phyloP scores from a whole-genome alignment of 2,329 filamentous ascomycete species.

The Aspergillus arachidicola region DNA sequence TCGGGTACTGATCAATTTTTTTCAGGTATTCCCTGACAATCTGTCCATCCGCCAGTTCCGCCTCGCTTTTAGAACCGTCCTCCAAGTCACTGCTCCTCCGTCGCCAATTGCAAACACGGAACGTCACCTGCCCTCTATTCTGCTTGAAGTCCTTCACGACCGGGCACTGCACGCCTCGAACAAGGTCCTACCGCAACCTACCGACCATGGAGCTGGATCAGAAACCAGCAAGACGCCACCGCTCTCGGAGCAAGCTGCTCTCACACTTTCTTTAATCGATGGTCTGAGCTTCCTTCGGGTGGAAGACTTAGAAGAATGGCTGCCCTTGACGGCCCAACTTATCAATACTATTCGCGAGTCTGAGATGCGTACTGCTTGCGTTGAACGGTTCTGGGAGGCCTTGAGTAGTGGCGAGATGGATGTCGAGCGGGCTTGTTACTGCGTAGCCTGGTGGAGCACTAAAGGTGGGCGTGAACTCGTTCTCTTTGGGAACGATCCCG shows the following conservation, averaged over 20 bases:
- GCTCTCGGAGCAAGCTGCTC: conserved; percentile 73
- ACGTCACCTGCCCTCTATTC: conserved; percentile 74
- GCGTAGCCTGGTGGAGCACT: conserved; percentile 84
- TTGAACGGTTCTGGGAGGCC: conserved; percentile 76
- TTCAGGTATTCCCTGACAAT: conserved; percentile 70
- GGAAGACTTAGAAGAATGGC: conserved; percentile 75
- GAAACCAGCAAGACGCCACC: conserved; percentile 35
- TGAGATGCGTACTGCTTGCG: conserved; percentile 64
- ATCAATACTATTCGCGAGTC: conserved; percentile 66
- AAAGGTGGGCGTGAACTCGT: conserved; percentile 61
- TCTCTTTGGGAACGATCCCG: conserved; percentile 46
- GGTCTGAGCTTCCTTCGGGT: conserved; percentile 74
- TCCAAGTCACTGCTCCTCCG: conserved; percentile 79
- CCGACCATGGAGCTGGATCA: conserved; percentile 35
- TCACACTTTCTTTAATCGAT: conserved; percentile 77
- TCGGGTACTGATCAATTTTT: conserved; percentile 3
- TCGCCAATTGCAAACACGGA: conserved; percentile 72
- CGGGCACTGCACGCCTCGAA: conserved; percentile 61
- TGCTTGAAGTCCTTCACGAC: conserved; percentile 76
- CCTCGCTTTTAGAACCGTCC: conserved; percentile 81
- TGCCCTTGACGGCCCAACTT: conserved; percentile 69
- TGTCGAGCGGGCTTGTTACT: conserved; percentile 75
- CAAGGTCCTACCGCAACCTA: conserved; percentile 48
- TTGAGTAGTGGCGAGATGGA: conserved; percentile 84
- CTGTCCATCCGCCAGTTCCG: conserved; percentile 85